Evolutionary conservation across 331 rosid genomes (phyloP).

Genomic region (Spiraea crenata): DNA sequence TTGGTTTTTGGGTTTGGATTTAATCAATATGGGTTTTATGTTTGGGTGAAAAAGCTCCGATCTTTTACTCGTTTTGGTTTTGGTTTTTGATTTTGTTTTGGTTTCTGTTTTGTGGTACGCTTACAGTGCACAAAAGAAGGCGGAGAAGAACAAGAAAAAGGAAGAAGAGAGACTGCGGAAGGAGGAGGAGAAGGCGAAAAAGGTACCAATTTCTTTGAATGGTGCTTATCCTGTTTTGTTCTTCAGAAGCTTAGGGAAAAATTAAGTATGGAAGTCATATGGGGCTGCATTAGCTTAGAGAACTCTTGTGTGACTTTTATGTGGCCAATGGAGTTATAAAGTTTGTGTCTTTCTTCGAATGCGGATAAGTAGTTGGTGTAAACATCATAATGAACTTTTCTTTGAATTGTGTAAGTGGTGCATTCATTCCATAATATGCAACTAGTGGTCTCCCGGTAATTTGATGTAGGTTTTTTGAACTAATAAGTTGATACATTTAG

Average conservation of each 20-base stretch:
- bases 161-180: constrained; percentile 79
- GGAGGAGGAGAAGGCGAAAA: constrained; percentile 81
- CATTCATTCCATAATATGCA: background rate
- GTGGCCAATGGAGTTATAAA: background rate
- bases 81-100: background rate
- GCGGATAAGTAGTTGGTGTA: background rate
- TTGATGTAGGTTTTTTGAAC: background rate
- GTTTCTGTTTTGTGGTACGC: background rate
- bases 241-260: background rate
- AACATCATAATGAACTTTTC: too few species aligned
- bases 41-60: background rate
- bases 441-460: background rate
- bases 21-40: background rate
- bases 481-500: background rate
- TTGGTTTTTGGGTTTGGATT: background rate
- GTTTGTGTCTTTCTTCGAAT: background rate
- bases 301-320: background rate
- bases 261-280: background rate
- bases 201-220: constrained; percentile 32
- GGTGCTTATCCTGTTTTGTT: background rate
- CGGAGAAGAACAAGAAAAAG: constrained; percentile 64
- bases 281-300: background rate
- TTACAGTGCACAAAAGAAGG: constrained; percentile 84
- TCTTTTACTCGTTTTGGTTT: background rate
- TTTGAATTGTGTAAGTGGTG: too few species aligned